Percentiles rank a stretch among this genome's conserved stretches.
Conservation (phyloP, 495 filamentous ascomycete genomes). For the Penicillium soppii region DNA sequence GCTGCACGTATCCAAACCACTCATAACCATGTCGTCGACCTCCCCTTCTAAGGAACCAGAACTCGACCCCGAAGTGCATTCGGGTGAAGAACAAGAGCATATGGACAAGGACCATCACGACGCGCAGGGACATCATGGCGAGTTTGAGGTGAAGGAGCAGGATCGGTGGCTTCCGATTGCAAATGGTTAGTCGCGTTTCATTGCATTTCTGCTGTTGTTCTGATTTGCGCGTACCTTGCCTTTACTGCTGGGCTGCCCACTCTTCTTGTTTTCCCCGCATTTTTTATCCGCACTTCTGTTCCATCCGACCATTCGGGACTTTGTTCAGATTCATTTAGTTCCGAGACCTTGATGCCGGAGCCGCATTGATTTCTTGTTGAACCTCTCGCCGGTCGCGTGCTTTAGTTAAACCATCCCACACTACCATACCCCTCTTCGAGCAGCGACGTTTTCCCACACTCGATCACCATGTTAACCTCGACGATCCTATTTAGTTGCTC, state of each 20-base stretch:
- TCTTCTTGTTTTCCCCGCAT: conserved; percentile 20
- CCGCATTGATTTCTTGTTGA: neutral
- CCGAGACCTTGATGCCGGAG: neutral
- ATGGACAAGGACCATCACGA: conserved; percentile 71
- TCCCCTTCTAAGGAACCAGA: conserved; percentile 81
- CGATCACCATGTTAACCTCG: neutral
- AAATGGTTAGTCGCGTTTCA: conserved; percentile 80
- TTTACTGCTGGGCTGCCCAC: conserved; percentile 34
- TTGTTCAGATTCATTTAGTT: neutral
- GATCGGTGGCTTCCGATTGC: conserved; percentile 99
- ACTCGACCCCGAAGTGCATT: conserved; percentile 88
- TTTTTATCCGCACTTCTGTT: conserved; percentile 7
- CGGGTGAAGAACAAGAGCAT: conserved; percentile 79
- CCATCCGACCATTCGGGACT: neutral
- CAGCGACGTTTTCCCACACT: neutral
- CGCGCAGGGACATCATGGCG: conserved; percentile 60
- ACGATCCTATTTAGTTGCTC: conserved; percentile 59
- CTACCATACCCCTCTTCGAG: neutral
- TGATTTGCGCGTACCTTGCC: conserved; percentile 60
- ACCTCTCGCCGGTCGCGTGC: neutral
- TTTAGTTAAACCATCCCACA: neutral
- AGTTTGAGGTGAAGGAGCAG: conserved; percentile 99
- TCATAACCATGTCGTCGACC: conserved; percentile 91
- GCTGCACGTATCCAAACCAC: conserved; percentile 28
- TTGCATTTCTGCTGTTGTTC: conserved; percentile 51